Base-by-base conservation (phyloP, 2,329 filamentous ascomycete species). In the Biscogniauxia marginata region DNA sequence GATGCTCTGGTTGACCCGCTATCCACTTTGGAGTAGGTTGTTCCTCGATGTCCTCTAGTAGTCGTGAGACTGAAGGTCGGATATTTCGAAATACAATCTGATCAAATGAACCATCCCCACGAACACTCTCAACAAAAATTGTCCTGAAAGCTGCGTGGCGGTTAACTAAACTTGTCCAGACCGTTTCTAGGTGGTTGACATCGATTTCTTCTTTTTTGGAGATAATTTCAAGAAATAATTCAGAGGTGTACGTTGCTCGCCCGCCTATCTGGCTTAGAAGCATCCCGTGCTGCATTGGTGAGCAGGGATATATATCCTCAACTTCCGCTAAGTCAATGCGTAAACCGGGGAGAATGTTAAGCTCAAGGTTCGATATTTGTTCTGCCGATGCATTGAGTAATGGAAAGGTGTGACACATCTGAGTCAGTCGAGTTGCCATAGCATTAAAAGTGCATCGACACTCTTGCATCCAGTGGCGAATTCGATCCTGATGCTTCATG, bases 251-350 rank as follows among this genome's bases (percentile, higher is more conserved):
- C 11, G 53, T 49, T 11, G 50, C 51, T 19, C 43, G 24, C 16
- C 30, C 52, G n/a, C 34, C 45, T 19, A 18, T 46, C 4, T 24
- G 22, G 48, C 58, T 61, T 16, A 62, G 24, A 21, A 62, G 53
- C 13, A 62, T 60, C 23, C 60, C 60, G 16, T 53, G 43, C 24
- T 62, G 60, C 23, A 62, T 49, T 11, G 60, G 57, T n/a, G 60
- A 56, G 24, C 55, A 60, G 6, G 60, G 57, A 48, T 56, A 60
- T 18, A 54, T 51, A 22, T 58, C 48, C 39, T 55, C 34, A 13
- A 56, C 24, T 19, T 45, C 44, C 20, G 16, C 44, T 4, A 52
- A n/a, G 34, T 45, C 19, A 16, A 21, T 24, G 6, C 25, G 21
- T 20, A 52, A 39, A 7, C 34, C 39, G 16, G 49, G 24, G 21